Evolutionary conservation across 2,329 filamentous ascomycete species (phyloP), one percentile per base, ranked within the genome.

Genomic region (Ascochyta rabiei): DNA sequence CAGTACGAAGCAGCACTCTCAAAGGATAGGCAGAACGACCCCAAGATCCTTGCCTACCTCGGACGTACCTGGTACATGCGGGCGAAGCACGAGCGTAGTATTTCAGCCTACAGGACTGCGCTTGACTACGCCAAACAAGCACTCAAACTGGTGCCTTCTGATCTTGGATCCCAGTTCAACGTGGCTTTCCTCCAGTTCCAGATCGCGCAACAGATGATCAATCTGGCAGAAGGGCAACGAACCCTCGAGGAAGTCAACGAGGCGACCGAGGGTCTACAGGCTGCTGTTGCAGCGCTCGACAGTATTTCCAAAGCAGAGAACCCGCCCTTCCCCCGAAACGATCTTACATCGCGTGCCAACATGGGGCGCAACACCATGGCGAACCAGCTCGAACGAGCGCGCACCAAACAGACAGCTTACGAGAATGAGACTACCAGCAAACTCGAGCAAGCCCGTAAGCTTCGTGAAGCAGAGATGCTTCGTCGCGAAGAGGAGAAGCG

Each of bases 141-240:
- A 23, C 84, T 96, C 16, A 84, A 86, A 50, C 84, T 89, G 49
- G 87, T 90, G 1, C 90, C 92, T 0, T 89, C 95, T 4, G 91
- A 96, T 67, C 83, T 93, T 26, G 91, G 96, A 75, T 91, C 95
- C 75, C 91, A 95, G 74, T 99, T 99, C 83, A 99, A 99, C 69
- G 90, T 99, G 24, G 95, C 95, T 0, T 99, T 97, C 70, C 91
- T 98, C 24, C 95, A 98, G 72, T 96, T 96, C 59, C 93, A 97
- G 74, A 87, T 98, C 49, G 93, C 93, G 18, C 89, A 89, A 40
- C 85, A 89, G 26, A 86, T 97, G 49, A 88, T 91, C 75, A 82
- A 80, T 31, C 80, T 96, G 48, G 81, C 85, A 5, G 91, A 97
- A 71, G 84, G 85, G 6, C 87, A 93, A 70, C 87, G 92, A 45